Evolutionary conservation across 495 filamentous ascomycete genomes (phyloP).

Genomic region (Evansstolkia leycettana): DNA sequence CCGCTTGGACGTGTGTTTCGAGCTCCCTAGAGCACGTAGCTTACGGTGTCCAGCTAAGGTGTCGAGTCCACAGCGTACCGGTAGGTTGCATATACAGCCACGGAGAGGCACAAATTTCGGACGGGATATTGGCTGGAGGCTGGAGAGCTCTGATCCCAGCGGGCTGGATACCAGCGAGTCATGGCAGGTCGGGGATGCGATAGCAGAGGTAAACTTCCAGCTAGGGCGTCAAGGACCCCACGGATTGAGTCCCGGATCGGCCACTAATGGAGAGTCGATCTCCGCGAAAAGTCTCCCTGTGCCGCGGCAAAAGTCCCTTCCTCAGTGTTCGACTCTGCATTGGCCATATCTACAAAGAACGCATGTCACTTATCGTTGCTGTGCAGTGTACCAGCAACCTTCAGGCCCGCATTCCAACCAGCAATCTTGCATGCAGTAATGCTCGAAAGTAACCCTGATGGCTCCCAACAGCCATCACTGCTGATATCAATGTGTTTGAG

Average conservation of each 20-base stretch:
- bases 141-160: constrained; percentile 1
- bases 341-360: too few species aligned
- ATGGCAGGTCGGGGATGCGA: too few species aligned
- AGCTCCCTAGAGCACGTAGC: too few species aligned
- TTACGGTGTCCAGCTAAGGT: too few species aligned
- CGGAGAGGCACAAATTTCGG: background rate
- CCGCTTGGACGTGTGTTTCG: too few species aligned
- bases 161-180: background rate
- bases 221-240: constrained; percentile 4
- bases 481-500: too few species aligned
- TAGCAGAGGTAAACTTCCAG: background rate
- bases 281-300: background rate
- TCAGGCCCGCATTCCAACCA: constrained; percentile 13
- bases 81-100: background rate
- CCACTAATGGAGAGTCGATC: constrained; percentile 1
- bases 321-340: too few species aligned
- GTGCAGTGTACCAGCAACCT: background rate
- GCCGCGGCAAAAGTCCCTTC: too few species aligned
- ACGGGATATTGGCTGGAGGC: background rate
- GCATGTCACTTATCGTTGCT: background rate
- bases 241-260: constrained; percentile 1
- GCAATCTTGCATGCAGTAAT: constrained; percentile 10
- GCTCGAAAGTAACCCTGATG: background rate
- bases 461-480: background rate
- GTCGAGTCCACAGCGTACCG: background rate